Percentiles rank a stretch among this genome's conserved stretches.
Conservation (phyloP, 192 early-diverging fungal genomes). For the Dissophora ornata region DNA sequence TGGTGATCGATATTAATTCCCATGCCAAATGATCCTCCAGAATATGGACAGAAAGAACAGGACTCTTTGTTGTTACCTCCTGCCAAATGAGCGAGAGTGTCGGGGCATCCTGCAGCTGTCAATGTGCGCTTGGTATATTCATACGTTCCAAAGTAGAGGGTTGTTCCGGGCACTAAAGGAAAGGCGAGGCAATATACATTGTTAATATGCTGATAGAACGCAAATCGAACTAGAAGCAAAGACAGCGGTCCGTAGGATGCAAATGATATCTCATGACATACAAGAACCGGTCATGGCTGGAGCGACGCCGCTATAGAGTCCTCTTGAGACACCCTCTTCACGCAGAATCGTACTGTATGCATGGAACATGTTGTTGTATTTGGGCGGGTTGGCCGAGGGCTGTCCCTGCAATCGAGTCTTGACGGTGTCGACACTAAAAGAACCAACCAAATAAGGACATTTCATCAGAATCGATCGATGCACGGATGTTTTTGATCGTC, state of each 20-base stretch:
- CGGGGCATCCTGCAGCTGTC: conserved; percentile 59
- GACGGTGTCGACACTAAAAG: conserved; percentile 60
- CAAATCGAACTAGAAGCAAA: too few species aligned
- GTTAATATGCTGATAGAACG: not conserved
- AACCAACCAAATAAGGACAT: too few species aligned
- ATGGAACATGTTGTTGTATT: conserved; percentile 70
- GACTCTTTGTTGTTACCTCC: too few species aligned
- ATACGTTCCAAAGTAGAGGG: conserved; percentile 68
- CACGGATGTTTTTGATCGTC: conserved; percentile 7
- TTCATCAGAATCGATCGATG: not conserved
- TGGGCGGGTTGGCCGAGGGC: conserved; percentile 53
- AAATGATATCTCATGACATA: too few species aligned
- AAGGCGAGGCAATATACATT: not conserved
- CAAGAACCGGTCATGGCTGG: conserved; percentile 66
- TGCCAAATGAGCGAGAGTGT: conserved; percentile 62
- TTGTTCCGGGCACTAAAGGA: conserved; percentile 63
- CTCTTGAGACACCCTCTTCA: conserved; percentile 64
- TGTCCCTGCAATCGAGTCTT: conserved; percentile 70
- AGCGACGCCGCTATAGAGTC: conserved; percentile 65
- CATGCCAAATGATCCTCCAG: too few species aligned
- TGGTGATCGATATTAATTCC: too few species aligned
- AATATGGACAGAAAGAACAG: too few species aligned
- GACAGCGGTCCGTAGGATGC: too few species aligned
- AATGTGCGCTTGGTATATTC: conserved; percentile 67
- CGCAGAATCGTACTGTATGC: conserved; percentile 65